These are phyloP conservation scores for Magnolia officinalis DNA, from an alignment of 164 flowering plant species.

Conservation along the genomic window DNA sequence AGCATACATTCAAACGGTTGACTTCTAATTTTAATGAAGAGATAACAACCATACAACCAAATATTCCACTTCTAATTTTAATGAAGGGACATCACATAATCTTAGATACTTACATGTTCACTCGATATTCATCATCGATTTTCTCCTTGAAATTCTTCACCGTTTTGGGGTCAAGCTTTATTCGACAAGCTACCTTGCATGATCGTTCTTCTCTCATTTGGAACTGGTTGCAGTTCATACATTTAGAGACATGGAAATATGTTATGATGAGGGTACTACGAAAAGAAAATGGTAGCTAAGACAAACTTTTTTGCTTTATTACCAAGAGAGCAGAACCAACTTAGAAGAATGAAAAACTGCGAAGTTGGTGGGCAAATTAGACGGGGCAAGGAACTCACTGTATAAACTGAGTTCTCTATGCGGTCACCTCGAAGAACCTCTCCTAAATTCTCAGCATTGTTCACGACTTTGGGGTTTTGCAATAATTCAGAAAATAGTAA, in stretches of 20 bases:
- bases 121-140: conserved; percentile 59
- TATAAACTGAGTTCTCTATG: too few species aligned
- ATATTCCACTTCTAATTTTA: not conserved
- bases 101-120: conserved; percentile 44
- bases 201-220: conserved; percentile 47
- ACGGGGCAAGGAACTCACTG: too few species aligned
- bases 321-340: not conserved
- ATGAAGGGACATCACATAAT: not conserved
- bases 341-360: too few species aligned
- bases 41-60: not conserved
- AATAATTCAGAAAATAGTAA: too few species aligned
- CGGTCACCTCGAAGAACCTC: too few species aligned
- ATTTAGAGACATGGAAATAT: not conserved
- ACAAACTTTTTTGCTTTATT: too few species aligned
- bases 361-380: too few species aligned
- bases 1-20: not conserved
- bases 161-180: conserved; percentile 38
- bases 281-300: too few species aligned
- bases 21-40: too few species aligned
- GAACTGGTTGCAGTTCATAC: conserved; percentile 29
- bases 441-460: too few species aligned
- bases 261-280: not conserved
- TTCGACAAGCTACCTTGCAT: conserved; percentile 50
- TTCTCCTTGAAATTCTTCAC: conserved; percentile 59
- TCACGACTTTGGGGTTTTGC: too few species aligned